phyloP scores from a whole-genome alignment of 1,284 basidiomycete species.

The Ceratobasidium sp. region DNA sequence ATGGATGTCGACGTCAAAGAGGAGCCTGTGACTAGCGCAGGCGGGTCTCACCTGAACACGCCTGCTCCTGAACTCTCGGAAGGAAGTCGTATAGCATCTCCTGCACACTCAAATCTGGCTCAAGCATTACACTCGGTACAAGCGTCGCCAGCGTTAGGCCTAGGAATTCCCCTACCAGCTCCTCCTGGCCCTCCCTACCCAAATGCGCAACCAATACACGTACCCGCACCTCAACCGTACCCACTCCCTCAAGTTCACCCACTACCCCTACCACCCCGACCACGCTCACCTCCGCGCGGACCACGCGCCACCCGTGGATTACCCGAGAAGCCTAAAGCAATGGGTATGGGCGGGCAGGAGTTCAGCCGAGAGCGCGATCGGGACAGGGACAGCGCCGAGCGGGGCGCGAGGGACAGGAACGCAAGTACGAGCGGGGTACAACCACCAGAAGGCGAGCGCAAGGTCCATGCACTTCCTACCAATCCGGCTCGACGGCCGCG shows the following conservation, averaged over 20 bases:
- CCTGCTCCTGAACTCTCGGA: slow-evolving; percentile 14
- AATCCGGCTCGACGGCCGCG: slow-evolving; percentile 30
- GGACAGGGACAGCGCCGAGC: slow-evolving; percentile 15
- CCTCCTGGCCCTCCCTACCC: neutral
- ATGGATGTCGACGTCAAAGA: slow-evolving; percentile 35
- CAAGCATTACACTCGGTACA: slow-evolving; percentile 10
- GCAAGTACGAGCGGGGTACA: neutral
- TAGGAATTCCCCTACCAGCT: slow-evolving; percentile 5
- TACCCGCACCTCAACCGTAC: neutral
- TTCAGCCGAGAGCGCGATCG: slow-evolving; percentile 32
- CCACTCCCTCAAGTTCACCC: slow-evolving; percentile 20
- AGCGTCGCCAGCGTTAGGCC: slow-evolving; percentile 19
- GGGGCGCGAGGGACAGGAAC: slow-evolving; percentile 36
- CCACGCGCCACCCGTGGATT: slow-evolving; percentile 30
- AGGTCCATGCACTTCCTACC: slow-evolving; percentile 10
- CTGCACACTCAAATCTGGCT: neutral
- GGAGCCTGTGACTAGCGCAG: neutral
- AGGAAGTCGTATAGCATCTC: slow-evolving; percentile 10
- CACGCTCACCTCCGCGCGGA: slow-evolving; percentile 33
- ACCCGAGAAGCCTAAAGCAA: slow-evolving; percentile 27
- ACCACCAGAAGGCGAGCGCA: slow-evolving; percentile 16
- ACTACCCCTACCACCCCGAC: slow-evolving; percentile 32
- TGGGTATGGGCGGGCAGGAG: neutral
- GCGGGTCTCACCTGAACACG: slow-evolving; percentile 4
- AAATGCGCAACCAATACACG: neutral